Conservation (phyloP, 2,329 filamentous ascomycete genomes). For the Pseudogymnoascus sp. region DNA sequence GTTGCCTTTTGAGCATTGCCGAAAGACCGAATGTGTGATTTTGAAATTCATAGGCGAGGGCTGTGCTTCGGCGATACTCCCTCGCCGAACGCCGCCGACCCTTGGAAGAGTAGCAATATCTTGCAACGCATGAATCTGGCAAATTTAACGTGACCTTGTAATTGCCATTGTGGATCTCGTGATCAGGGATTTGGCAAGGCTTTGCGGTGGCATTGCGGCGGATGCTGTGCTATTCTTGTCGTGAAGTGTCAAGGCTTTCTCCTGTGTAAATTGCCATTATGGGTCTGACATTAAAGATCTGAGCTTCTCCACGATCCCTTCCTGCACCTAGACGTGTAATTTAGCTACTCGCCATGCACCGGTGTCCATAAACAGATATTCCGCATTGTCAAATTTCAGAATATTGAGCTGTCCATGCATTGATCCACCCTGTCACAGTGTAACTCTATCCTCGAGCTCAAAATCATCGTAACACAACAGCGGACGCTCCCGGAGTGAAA, state of each 20-base stretch:
- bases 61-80: background rate
- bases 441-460: background rate
- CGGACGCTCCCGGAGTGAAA: background rate
- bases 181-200: background rate
- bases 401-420: background rate
- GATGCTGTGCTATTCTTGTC: conserved; percentile 3
- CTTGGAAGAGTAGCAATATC: background rate
- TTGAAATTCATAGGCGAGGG: conserved; percentile 2
- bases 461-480: background rate
- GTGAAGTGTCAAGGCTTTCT: background rate
- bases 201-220: background rate
- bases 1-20: background rate
- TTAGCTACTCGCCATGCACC: background rate
- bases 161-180: background rate
- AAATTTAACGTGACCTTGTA: background rate
- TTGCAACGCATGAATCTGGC: background rate
- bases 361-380: background rate
- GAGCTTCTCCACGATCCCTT: background rate
- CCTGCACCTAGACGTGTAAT: background rate
- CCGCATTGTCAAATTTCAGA: background rate
- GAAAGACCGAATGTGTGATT: background rate
- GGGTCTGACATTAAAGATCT: background rate
- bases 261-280: background rate
- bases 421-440: background rate
- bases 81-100: background rate